Percentiles rank a stretch among this genome's conserved stretches.
These are phyloP conservation scores for Apiotrichum porosum DNA, from an alignment of 1,284 basidiomycete genomes.

Conservation along the genomic window DNA sequence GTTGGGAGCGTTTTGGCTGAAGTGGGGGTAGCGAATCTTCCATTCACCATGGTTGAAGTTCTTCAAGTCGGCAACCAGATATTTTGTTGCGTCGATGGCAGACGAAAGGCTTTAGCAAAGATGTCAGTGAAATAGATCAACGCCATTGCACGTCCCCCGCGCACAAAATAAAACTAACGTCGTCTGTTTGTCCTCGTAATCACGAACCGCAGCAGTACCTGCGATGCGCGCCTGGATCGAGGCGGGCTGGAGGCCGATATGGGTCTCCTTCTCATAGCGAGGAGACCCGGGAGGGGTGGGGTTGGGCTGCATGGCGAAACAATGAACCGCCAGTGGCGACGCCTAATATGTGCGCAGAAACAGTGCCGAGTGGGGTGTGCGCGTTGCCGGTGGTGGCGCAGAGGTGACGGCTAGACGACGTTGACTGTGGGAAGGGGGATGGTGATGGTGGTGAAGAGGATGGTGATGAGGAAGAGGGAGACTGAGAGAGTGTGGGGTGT, in stretches of 20 bases:
- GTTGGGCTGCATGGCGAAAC: conserved; percentile 38
- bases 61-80: conserved; percentile 66
- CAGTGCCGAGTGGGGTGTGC: not conserved
- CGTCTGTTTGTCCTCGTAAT: conserved; percentile 47
- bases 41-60: conserved; percentile 80
- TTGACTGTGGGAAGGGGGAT: too few relatives aligned
- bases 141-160: not conserved
- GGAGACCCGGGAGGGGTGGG: conserved; percentile 33
- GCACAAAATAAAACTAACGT: conserved; percentile 32
- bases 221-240: conserved; percentile 31
- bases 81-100: conserved; percentile 67
- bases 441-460: not conserved
- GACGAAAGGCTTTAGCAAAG: conserved; percentile 58
- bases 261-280: conserved; percentile 40
- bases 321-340: not conserved
- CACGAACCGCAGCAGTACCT: conserved; percentile 38
- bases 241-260: conserved; percentile 31
- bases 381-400: not conserved
- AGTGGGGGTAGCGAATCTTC: conserved; percentile 77
- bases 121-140: not conserved
- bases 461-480: not conserved
- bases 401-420: not conserved
- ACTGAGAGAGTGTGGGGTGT: not conserved
- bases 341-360: too few relatives aligned
- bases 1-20: not conserved